Percentiles rank a stretch among this genome's conserved stretches.
Conservation (phyloP, 768 basidiomycete species). For the Tylopilus subfusipes region DNA sequence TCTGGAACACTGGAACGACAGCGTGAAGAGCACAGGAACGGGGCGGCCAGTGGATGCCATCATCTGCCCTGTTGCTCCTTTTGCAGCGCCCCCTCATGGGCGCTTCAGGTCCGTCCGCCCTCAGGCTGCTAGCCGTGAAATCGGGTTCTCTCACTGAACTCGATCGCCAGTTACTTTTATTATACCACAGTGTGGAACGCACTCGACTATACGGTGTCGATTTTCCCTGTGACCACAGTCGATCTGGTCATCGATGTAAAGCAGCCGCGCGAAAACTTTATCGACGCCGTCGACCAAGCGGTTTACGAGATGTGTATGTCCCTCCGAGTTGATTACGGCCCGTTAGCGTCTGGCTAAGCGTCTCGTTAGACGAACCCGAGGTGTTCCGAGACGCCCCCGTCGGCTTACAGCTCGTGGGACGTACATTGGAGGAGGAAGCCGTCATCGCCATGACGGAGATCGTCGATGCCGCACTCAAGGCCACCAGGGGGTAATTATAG, state of each 20-base stretch:
- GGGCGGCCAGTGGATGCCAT: conserved; percentile 76
- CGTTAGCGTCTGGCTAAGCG: neutral
- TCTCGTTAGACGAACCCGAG: conserved; percentile 50
- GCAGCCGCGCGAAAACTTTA: conserved; percentile 44
- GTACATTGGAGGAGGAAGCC: conserved; percentile 73
- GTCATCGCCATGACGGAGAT: conserved; percentile 68
- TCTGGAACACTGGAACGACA: conserved; percentile 60
- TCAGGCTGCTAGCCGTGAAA: neutral
- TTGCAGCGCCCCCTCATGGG: conserved; percentile 62
- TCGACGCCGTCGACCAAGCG: conserved; percentile 43
- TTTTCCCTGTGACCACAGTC: conserved; percentile 64
- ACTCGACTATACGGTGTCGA: conserved; percentile 60
- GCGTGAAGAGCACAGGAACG: conserved; percentile 50
- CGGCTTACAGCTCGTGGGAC: conserved; percentile 61
- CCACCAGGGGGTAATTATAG: neutral
- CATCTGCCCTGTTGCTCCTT: conserved; percentile 60
- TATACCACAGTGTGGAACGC: conserved; percentile 68
- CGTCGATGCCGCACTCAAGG: conserved; percentile 51
- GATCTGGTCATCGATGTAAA: conserved; percentile 51
- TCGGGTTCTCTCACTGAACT: neutral
- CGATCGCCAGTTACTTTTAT: conserved; percentile 35
- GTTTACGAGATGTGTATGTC: conserved; percentile 54
- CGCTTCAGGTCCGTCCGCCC: conserved; percentile 43
- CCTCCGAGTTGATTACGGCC: neutral
- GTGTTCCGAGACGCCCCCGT: conserved; percentile 58